Percentiles rank a stretch among this genome's conserved stretches.
Evolutionary conservation across 176 grass and related monocot species (phyloP).

Genomic region (Carex parvula): DNA sequence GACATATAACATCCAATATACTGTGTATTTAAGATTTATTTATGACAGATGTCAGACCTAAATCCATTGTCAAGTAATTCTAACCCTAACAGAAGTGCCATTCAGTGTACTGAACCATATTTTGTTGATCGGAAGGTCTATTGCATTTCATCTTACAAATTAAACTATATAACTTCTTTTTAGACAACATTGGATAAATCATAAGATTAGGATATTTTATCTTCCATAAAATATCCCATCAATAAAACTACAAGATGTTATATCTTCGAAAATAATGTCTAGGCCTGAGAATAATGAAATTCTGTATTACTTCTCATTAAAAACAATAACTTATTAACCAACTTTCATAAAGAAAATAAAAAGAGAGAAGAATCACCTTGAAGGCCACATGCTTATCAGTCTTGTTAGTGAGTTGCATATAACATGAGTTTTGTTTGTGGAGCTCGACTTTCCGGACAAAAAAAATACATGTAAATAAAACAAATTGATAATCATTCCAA

Average conservation of each 20-base stretch:
- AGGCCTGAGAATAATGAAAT: not conserved
- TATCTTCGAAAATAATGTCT: not conserved
- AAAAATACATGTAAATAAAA: conserved; percentile 7
- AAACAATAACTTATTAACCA: conserved; percentile 2
- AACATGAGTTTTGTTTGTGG: conserved; percentile 60
- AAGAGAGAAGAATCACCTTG: conserved; percentile 40
- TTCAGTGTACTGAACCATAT: not conserved
- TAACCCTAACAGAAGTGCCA: not conserved
- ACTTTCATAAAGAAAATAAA: not conserved
- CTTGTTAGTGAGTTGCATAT: conserved; percentile 75
- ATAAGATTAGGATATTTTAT: not conserved
- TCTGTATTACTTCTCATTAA: not conserved
- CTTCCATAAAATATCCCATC: not conserved
- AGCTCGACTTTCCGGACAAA: conserved; percentile 47
- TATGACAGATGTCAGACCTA: not conserved
- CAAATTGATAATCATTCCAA: not conserved
- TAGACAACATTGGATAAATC: not conserved
- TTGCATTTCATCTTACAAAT: not conserved
- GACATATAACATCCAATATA: not conserved
- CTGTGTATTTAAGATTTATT: not conserved
- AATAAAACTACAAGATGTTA: not conserved
- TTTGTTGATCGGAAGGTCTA: not conserved
- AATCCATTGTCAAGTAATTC: not conserved
- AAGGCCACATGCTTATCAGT: conserved; percentile 72
- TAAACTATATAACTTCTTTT: not conserved